Percentiles rank a stretch among this genome's conserved stretches.
Evolutionary conservation across 1,284 basidiomycete genomes (phyloP).

Genomic region (Trichosporon coremiiforme): DNA sequence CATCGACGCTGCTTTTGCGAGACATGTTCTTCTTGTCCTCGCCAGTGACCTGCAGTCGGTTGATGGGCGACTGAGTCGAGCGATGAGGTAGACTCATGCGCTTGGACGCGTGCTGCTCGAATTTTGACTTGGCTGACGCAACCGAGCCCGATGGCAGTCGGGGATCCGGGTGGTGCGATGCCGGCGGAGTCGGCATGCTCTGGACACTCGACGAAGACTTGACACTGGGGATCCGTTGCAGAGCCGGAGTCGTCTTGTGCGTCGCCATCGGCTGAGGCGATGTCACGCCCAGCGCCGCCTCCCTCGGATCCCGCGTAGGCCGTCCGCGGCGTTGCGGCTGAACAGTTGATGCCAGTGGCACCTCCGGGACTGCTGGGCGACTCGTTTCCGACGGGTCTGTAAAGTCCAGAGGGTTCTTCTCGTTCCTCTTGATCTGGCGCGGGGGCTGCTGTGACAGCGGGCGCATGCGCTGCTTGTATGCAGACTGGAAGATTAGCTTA

Average conservation of each 20-base stretch:
- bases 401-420: slow-evolving; percentile 53
- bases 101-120: slow-evolving; percentile 7
- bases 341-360: slow-evolving; percentile 41
- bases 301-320: slow-evolving; percentile 44
- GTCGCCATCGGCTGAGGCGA: background rate
- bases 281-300: slow-evolving; percentile 12
- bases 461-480: background rate
- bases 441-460: background rate
- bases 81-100: slow-evolving; percentile 8
- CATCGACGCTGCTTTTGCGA: slow-evolving; percentile 36
- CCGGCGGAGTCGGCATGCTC: background rate
- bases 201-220: background rate
- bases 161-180: background rate
- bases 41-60: slow-evolving; percentile 42
- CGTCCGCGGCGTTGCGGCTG: slow-evolving; percentile 54
- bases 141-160: background rate
- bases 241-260: slow-evolving; percentile 9
- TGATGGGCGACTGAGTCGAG: background rate
- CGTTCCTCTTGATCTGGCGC: background rate
- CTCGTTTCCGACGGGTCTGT: slow-evolving; percentile 39
- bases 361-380: slow-evolving; percentile 35
- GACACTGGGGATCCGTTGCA: background rate
- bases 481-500: slow-evolving; percentile 1
- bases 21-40: slow-evolving; percentile 30
- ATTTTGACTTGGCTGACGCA: slow-evolving; percentile 11